Percentiles rank a stretch among this genome's conserved stretches.
Conservation (phyloP, 768 basidiomycete species). For the Hypsizygus marmoreus region DNA sequence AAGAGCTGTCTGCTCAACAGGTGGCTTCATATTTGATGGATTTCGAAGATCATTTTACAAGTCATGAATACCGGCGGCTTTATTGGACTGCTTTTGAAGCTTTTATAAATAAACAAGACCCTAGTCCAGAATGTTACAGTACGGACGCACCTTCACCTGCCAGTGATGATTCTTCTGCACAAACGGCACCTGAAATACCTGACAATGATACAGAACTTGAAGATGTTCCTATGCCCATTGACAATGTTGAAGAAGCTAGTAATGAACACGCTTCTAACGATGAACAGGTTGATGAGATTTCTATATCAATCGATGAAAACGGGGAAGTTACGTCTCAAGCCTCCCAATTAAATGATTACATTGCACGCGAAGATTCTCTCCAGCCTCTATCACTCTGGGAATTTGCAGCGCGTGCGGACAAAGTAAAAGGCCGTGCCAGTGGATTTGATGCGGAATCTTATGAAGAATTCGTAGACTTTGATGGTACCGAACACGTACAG, state of each 20-base stretch:
- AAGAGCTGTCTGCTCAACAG: constrained; percentile 42
- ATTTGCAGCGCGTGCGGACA: background rate
- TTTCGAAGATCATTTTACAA: constrained; percentile 37
- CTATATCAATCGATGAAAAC: background rate
- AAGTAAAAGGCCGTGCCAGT: background rate
- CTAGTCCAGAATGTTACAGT: constrained; percentile 27
- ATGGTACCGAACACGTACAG: too few species aligned
- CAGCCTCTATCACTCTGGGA: background rate
- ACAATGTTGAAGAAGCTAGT: background rate
- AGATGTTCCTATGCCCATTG: too few species aligned
- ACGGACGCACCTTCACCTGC: background rate
- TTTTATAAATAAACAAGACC: constrained; percentile 20
- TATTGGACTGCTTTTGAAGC: constrained; percentile 37
- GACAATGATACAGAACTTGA: constrained; percentile 5
- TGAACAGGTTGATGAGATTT: background rate
- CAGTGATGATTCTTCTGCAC: background rate
- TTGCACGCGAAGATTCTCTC: background rate
- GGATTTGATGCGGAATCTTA: too few species aligned
- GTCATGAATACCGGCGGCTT: constrained; percentile 32
- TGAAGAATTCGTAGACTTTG: too few species aligned
- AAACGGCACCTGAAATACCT: background rate
- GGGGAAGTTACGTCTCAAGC: background rate
- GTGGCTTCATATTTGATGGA: constrained; percentile 36
- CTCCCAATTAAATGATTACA: background rate
- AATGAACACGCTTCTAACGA: background rate